These are phyloP conservation scores for Nitzschia sp. DNA, from an alignment of 108 stramenopile species.

Conservation along the genomic window DNA sequence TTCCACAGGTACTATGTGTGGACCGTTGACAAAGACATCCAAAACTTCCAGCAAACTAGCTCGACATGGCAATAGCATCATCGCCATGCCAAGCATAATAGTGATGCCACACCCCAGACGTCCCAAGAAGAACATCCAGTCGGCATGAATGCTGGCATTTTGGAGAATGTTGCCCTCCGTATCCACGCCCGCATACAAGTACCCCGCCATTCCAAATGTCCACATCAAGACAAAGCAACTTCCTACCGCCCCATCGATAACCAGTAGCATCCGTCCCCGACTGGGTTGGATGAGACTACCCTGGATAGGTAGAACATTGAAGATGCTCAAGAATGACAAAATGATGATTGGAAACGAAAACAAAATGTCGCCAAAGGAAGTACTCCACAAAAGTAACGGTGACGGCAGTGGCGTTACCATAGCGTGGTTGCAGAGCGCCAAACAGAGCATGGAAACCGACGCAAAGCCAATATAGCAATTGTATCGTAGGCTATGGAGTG, in stretches of 20 bases:
- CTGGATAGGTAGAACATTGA: slow-evolving; percentile 79
- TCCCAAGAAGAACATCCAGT: slow-evolving; percentile 50
- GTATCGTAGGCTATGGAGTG: slow-evolving; percentile 73
- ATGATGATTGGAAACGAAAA: slow-evolving; percentile 75
- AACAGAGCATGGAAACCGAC: slow-evolving; percentile 55
- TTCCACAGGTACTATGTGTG: slow-evolving; percentile 12
- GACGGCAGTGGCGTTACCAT: neutral
- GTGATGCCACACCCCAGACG: slow-evolving; percentile 71
- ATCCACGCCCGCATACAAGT: slow-evolving; percentile 48
- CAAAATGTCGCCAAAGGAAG: slow-evolving; percentile 19
- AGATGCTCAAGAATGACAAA: slow-evolving; percentile 69
- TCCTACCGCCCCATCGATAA: slow-evolving; percentile 43
- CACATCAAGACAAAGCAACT: slow-evolving; percentile 51
- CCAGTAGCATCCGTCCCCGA: slow-evolving; percentile 39
- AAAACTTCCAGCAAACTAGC: slow-evolving; percentile 36
- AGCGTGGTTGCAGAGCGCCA: slow-evolving; percentile 41
- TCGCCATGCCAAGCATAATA: slow-evolving; percentile 57
- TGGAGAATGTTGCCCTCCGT: slow-evolving; percentile 70
- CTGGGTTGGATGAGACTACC: slow-evolving; percentile 53
- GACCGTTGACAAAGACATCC: slow-evolving; percentile 27
- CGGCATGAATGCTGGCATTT: slow-evolving; percentile 37
- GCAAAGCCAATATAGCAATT: slow-evolving; percentile 83
- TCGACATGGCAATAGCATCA: slow-evolving; percentile 80
- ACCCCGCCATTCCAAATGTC: slow-evolving; percentile 61
- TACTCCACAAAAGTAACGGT: slow-evolving; percentile 14